Conservation (phyloP, 441 rosid genomes). For the Populus hybrid region DNA sequence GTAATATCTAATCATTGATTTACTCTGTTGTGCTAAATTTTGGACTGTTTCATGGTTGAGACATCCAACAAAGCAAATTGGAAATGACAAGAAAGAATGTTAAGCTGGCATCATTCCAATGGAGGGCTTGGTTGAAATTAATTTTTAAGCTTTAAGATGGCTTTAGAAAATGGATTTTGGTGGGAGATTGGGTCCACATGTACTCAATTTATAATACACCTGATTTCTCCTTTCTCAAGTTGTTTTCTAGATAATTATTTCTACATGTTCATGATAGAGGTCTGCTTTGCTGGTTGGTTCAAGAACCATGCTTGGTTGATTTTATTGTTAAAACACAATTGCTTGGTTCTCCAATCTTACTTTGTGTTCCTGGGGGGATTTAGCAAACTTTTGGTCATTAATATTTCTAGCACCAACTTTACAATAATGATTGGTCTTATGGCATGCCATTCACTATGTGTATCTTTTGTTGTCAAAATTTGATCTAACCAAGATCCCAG, state of each 20-base stretch:
- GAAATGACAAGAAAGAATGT: too few species aligned
- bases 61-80: too few species aligned
- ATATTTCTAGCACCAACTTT: neutral
- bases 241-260: neutral
- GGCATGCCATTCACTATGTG: neutral
- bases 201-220: too few species aligned
- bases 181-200: too few species aligned
- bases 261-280: neutral
- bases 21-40: neutral
- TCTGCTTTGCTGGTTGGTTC: neutral
- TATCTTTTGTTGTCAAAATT: neutral
- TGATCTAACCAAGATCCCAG: neutral
- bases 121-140: too few species aligned
- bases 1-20: neutral
- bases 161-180: neutral
- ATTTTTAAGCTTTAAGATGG: too few species aligned
- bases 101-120: neutral
- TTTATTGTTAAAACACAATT: conserved; percentile 1
- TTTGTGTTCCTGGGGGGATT: neutral
- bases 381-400: neutral
- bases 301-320: neutral
- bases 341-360: neutral
- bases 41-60: neutral
- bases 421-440: neutral
- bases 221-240: neutral